These are phyloP conservation scores for Erodium trifolium DNA, from an alignment of 441 rosid genomes.

Conservation along the genomic window DNA sequence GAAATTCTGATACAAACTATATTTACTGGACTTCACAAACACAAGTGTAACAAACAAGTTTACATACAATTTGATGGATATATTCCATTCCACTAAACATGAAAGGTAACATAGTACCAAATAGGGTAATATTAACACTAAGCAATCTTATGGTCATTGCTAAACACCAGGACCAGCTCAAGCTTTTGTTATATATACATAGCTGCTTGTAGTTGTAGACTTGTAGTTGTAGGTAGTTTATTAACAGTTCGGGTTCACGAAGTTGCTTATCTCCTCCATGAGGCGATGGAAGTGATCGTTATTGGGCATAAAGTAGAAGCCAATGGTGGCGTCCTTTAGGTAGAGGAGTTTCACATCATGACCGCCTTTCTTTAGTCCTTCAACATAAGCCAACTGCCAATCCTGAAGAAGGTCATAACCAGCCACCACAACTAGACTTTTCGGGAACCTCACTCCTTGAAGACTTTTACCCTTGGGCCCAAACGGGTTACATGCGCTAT, in stretches of 20 bases:
- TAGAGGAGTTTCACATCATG: constrained; percentile 46
- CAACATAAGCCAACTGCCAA: constrained; percentile 50
- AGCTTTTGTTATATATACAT: constrained; percentile 21
- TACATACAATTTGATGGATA: background rate
- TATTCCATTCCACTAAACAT: background rate
- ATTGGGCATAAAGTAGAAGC: constrained; percentile 59
- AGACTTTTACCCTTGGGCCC: constrained; percentile 40
- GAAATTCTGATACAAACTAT: background rate
- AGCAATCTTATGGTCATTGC: background rate
- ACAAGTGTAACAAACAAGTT: background rate
- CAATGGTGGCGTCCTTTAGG: constrained; percentile 51
- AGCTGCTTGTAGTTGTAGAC: constrained; percentile 22
- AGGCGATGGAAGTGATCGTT: constrained; percentile 43
- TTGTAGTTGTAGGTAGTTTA: background rate
- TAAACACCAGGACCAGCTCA: constrained; percentile 19
- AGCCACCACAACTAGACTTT: constrained; percentile 57
- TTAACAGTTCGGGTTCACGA: constrained; percentile 25
- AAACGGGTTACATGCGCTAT: constrained; percentile 58
- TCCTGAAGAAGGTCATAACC: constrained; percentile 56
- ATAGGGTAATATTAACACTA: background rate
- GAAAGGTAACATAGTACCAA: background rate
- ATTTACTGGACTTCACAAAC: background rate
- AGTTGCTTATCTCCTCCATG: constrained; percentile 51
- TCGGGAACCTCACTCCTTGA: constrained; percentile 38
- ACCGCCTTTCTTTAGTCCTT: constrained; percentile 48